phyloP scores from a whole-genome alignment of 345 rosid species.

The Acer campestre region DNA sequence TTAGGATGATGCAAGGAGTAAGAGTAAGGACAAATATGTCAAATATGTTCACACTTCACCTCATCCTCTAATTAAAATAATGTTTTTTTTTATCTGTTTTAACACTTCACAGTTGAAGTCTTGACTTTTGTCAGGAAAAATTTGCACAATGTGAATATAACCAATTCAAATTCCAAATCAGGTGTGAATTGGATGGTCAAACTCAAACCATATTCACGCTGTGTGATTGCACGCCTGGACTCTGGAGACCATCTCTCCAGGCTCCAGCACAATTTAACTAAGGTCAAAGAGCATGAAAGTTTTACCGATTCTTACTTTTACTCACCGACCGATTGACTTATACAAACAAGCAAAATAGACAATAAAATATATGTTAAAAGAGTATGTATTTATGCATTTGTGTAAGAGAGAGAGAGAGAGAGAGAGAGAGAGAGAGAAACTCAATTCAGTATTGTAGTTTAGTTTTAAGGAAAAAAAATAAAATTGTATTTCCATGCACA shows the following conservation, averaged over 20 bases:
- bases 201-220: not conserved
- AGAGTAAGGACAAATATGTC: constrained; percentile 9
- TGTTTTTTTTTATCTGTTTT: not conserved
- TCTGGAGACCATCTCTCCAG: constrained; percentile 4
- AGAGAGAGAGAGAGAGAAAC: not conserved
- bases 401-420: too few species aligned
- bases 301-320: not conserved
- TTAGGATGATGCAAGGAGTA: not conserved
- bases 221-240: not conserved
- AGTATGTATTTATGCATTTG: not conserved
- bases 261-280: not conserved
- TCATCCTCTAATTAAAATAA: not conserved
- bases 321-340: not conserved
- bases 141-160: not conserved
- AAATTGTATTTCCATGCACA: not conserved
- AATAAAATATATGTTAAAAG: not conserved
- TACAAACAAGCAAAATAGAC: not conserved
- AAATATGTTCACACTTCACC: constrained; percentile 25
- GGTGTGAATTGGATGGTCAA: constrained; percentile 17
- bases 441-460: constrained; percentile 8
- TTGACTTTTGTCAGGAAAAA: not conserved
- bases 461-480: not conserved
- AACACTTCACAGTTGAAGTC: not conserved
- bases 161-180: constrained; percentile 8
- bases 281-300: not conserved